phyloP scores from a whole-genome alignment of 768 basidiomycete species.

The Amanita fuliginea region DNA sequence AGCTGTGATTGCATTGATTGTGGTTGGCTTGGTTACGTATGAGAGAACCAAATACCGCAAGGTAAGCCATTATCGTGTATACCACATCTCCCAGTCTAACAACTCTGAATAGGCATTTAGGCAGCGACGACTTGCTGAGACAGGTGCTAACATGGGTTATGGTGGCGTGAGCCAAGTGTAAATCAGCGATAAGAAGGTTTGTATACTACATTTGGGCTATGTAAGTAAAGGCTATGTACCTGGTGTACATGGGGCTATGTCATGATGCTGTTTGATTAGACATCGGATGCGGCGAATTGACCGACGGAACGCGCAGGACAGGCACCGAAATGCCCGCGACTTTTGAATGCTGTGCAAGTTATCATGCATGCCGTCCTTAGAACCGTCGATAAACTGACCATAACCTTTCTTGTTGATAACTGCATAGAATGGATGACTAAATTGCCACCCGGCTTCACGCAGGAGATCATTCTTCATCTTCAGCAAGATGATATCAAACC shows the following conservation, averaged over 20 bases:
- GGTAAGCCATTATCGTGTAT: constrained; percentile 29
- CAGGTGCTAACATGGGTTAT: constrained; percentile 46
- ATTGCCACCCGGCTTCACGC: constrained; percentile 67
- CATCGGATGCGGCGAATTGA: neutral
- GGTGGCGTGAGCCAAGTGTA: constrained; percentile 37
- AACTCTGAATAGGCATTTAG: constrained; percentile 48
- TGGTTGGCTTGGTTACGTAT: constrained; percentile 77
- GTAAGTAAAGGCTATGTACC: neutral
- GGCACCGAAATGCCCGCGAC: too few relatives aligned
- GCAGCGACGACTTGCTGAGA: constrained; percentile 60
- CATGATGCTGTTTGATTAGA: too few relatives aligned
- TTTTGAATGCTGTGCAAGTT: too few relatives aligned
- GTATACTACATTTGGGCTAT: neutral
- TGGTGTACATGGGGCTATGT: neutral
- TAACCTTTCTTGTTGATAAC: constrained; percentile 71
- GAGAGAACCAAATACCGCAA: constrained; percentile 83
- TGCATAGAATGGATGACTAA: constrained; percentile 81
- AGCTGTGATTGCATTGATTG: constrained; percentile 70
- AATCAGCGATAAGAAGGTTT: neutral
- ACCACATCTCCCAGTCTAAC: constrained; percentile 4
- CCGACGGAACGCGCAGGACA: too few relatives aligned
- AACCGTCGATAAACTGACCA: constrained; percentile 25
- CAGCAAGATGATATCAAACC: constrained; percentile 28
- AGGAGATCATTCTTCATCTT: constrained; percentile 60
- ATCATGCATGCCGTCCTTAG: constrained; percentile 10